phyloP scores from a whole-genome alignment of 208 protist species.

The Crithidia fasciculata region DNA sequence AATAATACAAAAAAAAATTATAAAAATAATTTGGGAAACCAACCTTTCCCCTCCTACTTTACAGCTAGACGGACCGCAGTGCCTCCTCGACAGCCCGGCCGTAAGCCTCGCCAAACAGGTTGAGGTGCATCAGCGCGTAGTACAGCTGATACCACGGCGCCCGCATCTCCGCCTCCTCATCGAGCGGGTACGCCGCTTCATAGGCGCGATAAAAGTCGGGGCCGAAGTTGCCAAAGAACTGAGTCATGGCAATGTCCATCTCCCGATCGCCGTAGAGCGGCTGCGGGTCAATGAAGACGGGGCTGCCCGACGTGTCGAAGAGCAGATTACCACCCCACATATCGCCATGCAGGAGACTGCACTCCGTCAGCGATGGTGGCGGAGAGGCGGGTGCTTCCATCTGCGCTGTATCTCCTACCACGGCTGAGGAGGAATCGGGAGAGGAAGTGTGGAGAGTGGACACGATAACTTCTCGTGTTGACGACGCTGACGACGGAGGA shows the following conservation, averaged over 20 bases:
- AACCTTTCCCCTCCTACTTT: too few relatives aligned
- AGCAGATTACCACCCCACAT: constrained; percentile 35
- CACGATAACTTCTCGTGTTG: background rate
- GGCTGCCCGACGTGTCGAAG: constrained; percentile 17
- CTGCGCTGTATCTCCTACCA: too few relatives aligned
- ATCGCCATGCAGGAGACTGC: constrained; percentile 37
- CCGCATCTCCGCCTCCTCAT: constrained; percentile 14
- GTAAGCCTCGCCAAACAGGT: constrained; percentile 44
- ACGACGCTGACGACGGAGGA: background rate
- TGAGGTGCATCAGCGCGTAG: constrained; percentile 30
- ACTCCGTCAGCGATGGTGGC: background rate
- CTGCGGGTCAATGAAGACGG: constrained; percentile 37
- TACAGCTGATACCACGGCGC: constrained; percentile 40
- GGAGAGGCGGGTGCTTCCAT: background rate
- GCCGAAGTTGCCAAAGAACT: constrained; percentile 42
- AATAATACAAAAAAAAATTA: too few relatives aligned
- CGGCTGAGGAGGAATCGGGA: too few relatives aligned
- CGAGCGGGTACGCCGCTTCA: constrained; percentile 27
- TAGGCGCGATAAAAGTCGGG: constrained; percentile 37
- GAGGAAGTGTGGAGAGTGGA: too few relatives aligned
- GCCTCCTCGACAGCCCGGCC: constrained; percentile 29
- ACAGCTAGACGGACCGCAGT: background rate
- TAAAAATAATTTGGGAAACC: too few relatives aligned
- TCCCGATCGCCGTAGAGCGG: constrained; percentile 39
- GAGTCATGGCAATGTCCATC: constrained; percentile 42